phyloP scores from a whole-genome alignment of 2,329 filamentous ascomycete genomes.

The Exophiala phaeomuriformis region DNA sequence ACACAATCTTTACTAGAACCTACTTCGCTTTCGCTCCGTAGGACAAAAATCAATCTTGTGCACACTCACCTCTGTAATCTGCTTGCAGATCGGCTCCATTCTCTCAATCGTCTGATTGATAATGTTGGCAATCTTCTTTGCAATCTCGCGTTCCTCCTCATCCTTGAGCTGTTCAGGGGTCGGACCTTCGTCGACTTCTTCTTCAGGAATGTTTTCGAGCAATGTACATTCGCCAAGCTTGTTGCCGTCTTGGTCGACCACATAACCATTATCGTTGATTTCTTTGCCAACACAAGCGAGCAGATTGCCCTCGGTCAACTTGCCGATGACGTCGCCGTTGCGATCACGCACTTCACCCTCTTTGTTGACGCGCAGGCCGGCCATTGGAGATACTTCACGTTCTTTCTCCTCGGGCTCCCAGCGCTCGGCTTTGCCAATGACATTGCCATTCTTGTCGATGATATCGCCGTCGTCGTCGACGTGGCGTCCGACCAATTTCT shows the following conservation, averaged over 20 bases:
- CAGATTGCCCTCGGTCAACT: conserved; percentile 40
- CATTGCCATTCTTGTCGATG: conserved; percentile 59
- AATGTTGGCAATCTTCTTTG: conserved; percentile 64
- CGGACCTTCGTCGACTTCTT: conserved; percentile 37
- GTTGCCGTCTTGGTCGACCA: conserved; percentile 54
- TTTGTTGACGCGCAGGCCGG: conserved; percentile 46
- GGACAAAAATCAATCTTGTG: no score
- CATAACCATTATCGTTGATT: conserved; percentile 46
- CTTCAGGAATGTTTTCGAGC: conserved; percentile 51
- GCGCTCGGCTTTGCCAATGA: conserved; percentile 59
- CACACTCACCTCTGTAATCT: conserved; percentile 65
- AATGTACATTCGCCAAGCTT: conserved; percentile 57
- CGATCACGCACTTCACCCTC: conserved; percentile 44
- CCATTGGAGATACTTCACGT: conserved; percentile 54
- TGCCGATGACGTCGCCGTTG: conserved; percentile 42
- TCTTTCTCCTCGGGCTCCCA: conserved; percentile 56
- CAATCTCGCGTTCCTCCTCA: conserved; percentile 66
- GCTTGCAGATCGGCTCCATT: conserved; percentile 75
- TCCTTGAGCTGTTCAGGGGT: conserved; percentile 45
- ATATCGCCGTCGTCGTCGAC: conserved; percentile 65
- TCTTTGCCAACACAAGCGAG: conserved; percentile 37
- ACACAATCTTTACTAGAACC: no score
- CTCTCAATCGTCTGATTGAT: conserved; percentile 74
- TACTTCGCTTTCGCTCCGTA: no score
- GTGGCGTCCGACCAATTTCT: conserved; percentile 56